These are phyloP conservation scores for Leishmania mexicana DNA, from an alignment of 208 protist species.

Conservation along the genomic window DNA sequence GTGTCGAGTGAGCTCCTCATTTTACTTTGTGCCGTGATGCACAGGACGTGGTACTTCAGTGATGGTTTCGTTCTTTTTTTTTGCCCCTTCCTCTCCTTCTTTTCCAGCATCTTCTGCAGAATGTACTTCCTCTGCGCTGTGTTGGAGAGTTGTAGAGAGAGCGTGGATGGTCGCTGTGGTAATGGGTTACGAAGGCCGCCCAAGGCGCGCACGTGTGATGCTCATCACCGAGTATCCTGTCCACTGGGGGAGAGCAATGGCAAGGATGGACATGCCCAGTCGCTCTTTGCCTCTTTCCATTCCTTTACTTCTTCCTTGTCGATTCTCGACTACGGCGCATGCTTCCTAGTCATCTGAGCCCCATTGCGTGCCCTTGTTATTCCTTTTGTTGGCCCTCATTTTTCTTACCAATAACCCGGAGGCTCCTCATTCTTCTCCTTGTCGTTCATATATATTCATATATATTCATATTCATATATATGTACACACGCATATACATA, in stretches of 20 bases:
- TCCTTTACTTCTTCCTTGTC: slow-evolving; percentile 13
- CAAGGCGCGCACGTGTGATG: background rate
- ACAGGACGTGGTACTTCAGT: background rate
- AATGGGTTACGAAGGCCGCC: background rate
- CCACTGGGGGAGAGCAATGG: background rate
- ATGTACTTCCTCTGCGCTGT: background rate
- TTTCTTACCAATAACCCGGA: background rate
- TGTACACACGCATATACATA: background rate
- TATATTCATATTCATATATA: background rate
- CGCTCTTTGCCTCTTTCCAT: background rate
- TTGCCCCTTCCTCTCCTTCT: background rate
- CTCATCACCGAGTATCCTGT: background rate
- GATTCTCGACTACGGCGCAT: background rate
- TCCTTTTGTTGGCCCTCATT: background rate
- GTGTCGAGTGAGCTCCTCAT: background rate
- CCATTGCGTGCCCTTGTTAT: background rate
- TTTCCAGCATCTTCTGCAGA: background rate
- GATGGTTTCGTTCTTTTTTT: background rate
- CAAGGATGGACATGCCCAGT: background rate
- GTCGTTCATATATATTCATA: background rate
- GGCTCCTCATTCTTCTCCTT: background rate
- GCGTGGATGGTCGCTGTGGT: background rate
- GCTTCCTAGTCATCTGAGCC: background rate
- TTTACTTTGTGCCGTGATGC: background rate
- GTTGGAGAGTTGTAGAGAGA: background rate